Evolutionary conservation across 306 rosid genomes (phyloP).

Genomic region (Malus sylvestris): DNA sequence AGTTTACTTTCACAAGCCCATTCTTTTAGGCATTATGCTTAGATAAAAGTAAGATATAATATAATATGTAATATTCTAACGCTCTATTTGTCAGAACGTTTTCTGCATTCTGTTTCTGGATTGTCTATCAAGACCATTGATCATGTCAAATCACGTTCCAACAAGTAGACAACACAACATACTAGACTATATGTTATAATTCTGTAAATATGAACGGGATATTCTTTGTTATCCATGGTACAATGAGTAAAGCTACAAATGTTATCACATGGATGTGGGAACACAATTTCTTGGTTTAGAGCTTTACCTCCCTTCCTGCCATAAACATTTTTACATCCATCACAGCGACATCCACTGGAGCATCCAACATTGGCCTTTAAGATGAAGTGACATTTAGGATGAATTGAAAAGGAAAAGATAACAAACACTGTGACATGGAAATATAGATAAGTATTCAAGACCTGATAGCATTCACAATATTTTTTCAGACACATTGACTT

Average conservation of each 20-base stretch:
- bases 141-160: background rate
- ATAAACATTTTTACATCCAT: constrained; percentile 50
- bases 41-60: background rate
- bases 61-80: background rate
- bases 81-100: background rate
- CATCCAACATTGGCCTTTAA: constrained; percentile 65
- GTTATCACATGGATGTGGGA: background rate
- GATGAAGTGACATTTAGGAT: constrained; percentile 11
- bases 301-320: constrained; percentile 63
- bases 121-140: background rate
- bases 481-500: constrained; percentile 63
- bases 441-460: constrained; percentile 8
- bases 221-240: background rate
- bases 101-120: background rate
- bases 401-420: background rate
- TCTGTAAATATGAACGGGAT: background rate
- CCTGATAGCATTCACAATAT: constrained; percentile 87
- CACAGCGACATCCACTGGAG: constrained; percentile 62
- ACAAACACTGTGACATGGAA: background rate
- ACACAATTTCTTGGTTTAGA: background rate
- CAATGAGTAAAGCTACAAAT: background rate
- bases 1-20: background rate
- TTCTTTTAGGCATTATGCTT: background rate
- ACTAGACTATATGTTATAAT: background rate
- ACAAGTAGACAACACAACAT: background rate